Conservation (phyloP, 371 early-diverging fungal genomes). For the Encephalitozoon intestinalis region DNA sequence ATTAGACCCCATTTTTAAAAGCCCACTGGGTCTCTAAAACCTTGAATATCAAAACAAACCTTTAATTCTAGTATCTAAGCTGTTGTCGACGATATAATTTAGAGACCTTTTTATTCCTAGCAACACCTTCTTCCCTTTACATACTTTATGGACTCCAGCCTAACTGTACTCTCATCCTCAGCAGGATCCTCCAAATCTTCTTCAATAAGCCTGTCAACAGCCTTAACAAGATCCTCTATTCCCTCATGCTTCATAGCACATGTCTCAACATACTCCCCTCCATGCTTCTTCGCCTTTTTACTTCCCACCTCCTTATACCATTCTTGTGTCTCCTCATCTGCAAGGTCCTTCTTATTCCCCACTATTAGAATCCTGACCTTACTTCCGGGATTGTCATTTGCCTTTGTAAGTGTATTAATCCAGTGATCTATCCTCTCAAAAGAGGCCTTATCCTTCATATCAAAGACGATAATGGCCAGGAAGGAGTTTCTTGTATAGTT, state of each 20-base stretch:
- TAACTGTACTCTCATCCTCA: slow-evolving; percentile 23
- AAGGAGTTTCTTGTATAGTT: slow-evolving; percentile 92
- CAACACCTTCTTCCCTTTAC: neutral
- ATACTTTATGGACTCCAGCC: neutral
- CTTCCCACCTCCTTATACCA: slow-evolving; percentile 15
- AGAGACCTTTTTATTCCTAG: neutral
- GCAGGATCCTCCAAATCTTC: slow-evolving; percentile 47
- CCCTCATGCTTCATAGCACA: slow-evolving; percentile 54
- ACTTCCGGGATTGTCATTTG: slow-evolving; percentile 78
- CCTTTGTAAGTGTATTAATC: slow-evolving; percentile 91
- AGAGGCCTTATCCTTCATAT: slow-evolving; percentile 22
- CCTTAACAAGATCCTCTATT: slow-evolving; percentile 46
- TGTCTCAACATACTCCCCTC: slow-evolving; percentile 53
- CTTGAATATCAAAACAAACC: neutral
- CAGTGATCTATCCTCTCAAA: slow-evolving; percentile 77
- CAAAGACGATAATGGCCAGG: slow-evolving; percentile 84
- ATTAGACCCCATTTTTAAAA: neutral
- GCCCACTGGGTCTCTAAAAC: neutral
- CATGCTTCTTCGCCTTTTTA: slow-evolving; percentile 48
- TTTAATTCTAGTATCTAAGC: slow-evolving; percentile 2
- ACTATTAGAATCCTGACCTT: slow-evolving; percentile 77
- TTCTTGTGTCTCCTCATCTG: slow-evolving; percentile 64
- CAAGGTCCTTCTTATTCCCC: slow-evolving; percentile 96
- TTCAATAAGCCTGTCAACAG: slow-evolving; percentile 37
- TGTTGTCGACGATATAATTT: neutral